phyloP scores from a whole-genome alignment of 805 yeast species.

The Candida ortonii region DNA sequence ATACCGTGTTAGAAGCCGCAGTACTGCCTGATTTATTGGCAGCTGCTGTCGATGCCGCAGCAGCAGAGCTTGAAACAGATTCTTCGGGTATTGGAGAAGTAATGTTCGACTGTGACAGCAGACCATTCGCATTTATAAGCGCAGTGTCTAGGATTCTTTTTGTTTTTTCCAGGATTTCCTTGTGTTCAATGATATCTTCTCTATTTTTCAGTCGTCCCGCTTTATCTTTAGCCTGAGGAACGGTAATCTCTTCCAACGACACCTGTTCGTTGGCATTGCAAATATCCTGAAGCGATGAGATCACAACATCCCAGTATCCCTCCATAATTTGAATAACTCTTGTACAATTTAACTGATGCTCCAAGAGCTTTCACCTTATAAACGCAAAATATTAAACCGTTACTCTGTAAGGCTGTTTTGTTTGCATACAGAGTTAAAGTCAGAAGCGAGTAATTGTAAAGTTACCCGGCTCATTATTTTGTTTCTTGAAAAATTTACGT shows the following conservation, averaged over 20 bases:
- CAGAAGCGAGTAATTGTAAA: too few species aligned
- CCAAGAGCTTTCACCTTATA: too few species aligned
- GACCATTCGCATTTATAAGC: constrained; percentile 43
- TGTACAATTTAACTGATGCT: too few species aligned
- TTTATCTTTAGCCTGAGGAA: constrained; percentile 32
- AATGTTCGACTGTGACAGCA: constrained; percentile 35
- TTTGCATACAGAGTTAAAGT: too few species aligned
- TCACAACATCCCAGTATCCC: constrained; percentile 66
- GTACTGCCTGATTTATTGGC: constrained; percentile 2
- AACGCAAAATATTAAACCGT: too few species aligned
- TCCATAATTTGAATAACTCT: too few species aligned
- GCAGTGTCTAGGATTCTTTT: constrained; percentile 41
- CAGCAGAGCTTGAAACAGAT: constrained; percentile 8
- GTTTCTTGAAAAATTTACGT: too few species aligned
- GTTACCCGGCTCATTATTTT: too few species aligned
- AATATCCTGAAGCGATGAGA: constrained; percentile 65
- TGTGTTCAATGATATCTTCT: constrained; percentile 48
- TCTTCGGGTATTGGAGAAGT: constrained; percentile 9
- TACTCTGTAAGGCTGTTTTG: too few species aligned
- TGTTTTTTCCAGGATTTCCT: constrained; percentile 55
- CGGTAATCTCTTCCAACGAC: constrained; percentile 43
- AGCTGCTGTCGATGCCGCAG: neutral
- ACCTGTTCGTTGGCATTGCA: constrained; percentile 58
- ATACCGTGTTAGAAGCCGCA: constrained; percentile 2
- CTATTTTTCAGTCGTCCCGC: constrained; percentile 26